phyloP scores from a whole-genome alignment of 371 early-diverging fungal genomes.

The Mucor ambiguus region DNA sequence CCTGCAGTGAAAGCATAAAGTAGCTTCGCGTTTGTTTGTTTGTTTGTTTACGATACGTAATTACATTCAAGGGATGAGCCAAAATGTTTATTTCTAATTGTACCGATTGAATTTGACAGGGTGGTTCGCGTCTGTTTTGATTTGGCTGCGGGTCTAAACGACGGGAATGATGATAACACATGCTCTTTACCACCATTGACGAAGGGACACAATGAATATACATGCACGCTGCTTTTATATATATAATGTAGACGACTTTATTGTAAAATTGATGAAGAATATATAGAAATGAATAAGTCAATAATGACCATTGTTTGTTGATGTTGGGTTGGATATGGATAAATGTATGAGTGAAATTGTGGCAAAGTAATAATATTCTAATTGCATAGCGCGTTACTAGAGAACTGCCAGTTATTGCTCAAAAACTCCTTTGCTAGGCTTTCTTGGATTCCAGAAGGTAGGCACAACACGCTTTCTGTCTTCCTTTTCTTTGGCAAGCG shows the following conservation, averaged over 20 bases:
- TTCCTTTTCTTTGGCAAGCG: conserved; percentile 5
- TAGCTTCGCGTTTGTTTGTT: not conserved
- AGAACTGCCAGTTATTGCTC: not conserved
- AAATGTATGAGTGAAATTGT: not conserved
- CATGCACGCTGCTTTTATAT: not conserved
- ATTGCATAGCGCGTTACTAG: no score
- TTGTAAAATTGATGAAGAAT: not conserved
- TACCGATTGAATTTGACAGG: not conserved
- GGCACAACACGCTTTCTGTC: not conserved
- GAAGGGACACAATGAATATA: not conserved
- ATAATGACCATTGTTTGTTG: not conserved
- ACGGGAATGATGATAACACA: not conserved
- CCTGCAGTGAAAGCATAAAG: not conserved
- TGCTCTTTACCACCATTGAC: not conserved
- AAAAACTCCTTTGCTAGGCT: not conserved
- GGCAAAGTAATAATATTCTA: not conserved
- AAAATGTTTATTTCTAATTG: not conserved
- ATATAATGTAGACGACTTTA: not conserved
- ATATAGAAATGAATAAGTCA: not conserved
- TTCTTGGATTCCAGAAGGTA: conserved; percentile 7
- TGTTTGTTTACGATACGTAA: not conserved
- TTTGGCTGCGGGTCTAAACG: not conserved
- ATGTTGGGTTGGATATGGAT: not conserved
- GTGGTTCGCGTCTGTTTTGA: not conserved
- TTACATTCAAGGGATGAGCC: not conserved